Conservation (phyloP, 139 green algal species). For the Haematococcus lacustris region DNA sequence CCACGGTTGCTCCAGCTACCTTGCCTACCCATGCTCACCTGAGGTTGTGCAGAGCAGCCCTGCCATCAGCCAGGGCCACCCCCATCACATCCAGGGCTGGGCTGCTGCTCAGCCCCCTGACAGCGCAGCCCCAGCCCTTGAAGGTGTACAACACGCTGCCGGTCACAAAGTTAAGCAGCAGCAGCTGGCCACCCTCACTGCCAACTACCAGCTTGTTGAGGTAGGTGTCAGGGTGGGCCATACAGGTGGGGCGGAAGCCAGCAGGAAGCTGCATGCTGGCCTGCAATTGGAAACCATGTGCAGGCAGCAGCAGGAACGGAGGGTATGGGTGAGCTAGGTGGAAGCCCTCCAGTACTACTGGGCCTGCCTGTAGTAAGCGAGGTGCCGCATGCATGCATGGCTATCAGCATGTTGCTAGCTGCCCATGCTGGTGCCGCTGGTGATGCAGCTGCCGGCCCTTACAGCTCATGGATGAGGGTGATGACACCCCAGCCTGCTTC, state of each 20-base stretch:
- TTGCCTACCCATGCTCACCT: slow-evolving; percentile 30
- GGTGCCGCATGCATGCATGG: too few species aligned
- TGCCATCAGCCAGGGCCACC: slow-evolving; percentile 80
- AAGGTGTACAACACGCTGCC: slow-evolving; percentile 72
- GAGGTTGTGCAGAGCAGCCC: slow-evolving; percentile 81
- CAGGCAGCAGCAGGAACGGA: too few species aligned
- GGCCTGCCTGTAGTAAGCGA: too few species aligned
- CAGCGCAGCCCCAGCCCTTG: slow-evolving; percentile 30
- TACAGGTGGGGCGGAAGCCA: slow-evolving; percentile 70
- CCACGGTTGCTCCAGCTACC: too few species aligned
- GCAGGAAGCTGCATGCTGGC: background rate
- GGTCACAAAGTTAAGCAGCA: slow-evolving; percentile 86
- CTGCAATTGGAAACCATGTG: too few species aligned
- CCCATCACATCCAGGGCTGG: slow-evolving; percentile 91
- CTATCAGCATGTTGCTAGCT: too few species aligned
- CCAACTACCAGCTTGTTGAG: slow-evolving; percentile 91
- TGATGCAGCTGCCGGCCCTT: too few species aligned
- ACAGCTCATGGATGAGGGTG: too few species aligned
- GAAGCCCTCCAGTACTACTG: too few species aligned
- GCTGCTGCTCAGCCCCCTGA: slow-evolving; percentile 62
- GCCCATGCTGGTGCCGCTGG: too few species aligned
- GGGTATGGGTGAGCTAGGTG: too few species aligned
- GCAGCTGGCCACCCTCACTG: slow-evolving; percentile 56
- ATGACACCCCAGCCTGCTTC: too few species aligned
- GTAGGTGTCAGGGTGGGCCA: slow-evolving; percentile 95